These are phyloP conservation scores for Pestalotiopsis sp. DNA, from an alignment of 2,329 filamentous ascomycete genomes.

Conservation along the genomic window DNA sequence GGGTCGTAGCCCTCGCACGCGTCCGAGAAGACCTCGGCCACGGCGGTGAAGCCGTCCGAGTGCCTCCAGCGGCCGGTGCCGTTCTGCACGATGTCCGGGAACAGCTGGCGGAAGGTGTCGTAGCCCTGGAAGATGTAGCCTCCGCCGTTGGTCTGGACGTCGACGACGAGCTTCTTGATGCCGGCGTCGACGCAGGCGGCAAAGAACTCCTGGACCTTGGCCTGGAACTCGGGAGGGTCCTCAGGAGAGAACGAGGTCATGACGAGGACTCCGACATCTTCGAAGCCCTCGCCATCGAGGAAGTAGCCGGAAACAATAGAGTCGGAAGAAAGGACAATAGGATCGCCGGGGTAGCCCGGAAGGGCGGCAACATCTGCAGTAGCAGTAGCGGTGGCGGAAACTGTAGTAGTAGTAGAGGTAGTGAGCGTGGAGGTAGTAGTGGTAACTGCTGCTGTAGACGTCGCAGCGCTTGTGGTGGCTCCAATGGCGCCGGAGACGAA, in stretches of 20 bases:
- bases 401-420: not conserved
- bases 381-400: not conserved
- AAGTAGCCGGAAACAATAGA: slow-evolving; percentile 32
- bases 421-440: slow-evolving; percentile 9
- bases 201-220: slow-evolving; percentile 31
- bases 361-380: slow-evolving; percentile 14
- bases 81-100: slow-evolving; percentile 45
- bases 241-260: slow-evolving; percentile 29
- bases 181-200: slow-evolving; percentile 39
- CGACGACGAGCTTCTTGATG: slow-evolving; percentile 57
- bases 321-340: slow-evolving; percentile 30
- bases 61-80: slow-evolving; percentile 41
- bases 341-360: slow-evolving; percentile 27
- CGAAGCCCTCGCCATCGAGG: slow-evolving; percentile 29
- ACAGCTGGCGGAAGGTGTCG: slow-evolving; percentile 55
- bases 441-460: slow-evolving; percentile 7
- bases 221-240: slow-evolving; percentile 30
- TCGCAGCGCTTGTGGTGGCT: slow-evolving; percentile 13
- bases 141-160: slow-evolving; percentile 55
- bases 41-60: slow-evolving; percentile 37
- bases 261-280: slow-evolving; percentile 31
- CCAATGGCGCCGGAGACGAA: slow-evolving; percentile 26
- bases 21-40: slow-evolving; percentile 28
- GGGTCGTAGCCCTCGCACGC: slow-evolving; percentile 27
- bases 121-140: slow-evolving; percentile 55